Evolutionary conservation across 805 yeast genomes (phyloP).

Genomic region (Saturnispora ahearnii): DNA sequence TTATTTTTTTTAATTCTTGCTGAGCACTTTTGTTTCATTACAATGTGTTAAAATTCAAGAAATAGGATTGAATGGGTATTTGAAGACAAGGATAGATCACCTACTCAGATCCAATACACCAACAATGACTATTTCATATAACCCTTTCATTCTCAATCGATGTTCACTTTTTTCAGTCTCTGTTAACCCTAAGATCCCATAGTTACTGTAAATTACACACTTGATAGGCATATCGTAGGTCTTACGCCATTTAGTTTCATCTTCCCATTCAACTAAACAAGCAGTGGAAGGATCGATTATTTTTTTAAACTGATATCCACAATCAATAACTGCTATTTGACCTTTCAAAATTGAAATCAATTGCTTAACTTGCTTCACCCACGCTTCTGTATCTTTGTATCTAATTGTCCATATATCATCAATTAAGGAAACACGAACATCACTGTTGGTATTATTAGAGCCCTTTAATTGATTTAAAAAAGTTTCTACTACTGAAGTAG

Average conservation of each 20-base stretch:
- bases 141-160: not conserved
- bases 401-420: slow-evolving; percentile 2
- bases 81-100: not conserved
- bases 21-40: not conserved
- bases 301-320: slow-evolving; percentile 10
- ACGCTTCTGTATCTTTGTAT: not conserved
- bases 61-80: too few species aligned
- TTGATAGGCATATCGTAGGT: not conserved
- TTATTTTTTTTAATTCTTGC: not conserved
- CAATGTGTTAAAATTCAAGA: too few species aligned
- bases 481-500: not conserved
- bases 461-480: not conserved
- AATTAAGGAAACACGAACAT: not conserved
- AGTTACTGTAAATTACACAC: slow-evolving; percentile 3
- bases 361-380: slow-evolving; percentile 2
- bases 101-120: not conserved
- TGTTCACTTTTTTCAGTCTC: not conserved
- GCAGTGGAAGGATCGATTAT: not conserved
- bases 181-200: not conserved
- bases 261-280: slow-evolving; percentile 7
- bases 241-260: not conserved
- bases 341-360: not conserved
- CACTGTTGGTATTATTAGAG: not conserved
- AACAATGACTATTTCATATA: not conserved
- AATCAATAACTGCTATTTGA: slow-evolving; percentile 8